Evolutionary conservation across 805 yeast species (phyloP), one percentile per base, ranked within the genome.

Genomic region (Schwanniomyces occidentalis): DNA sequence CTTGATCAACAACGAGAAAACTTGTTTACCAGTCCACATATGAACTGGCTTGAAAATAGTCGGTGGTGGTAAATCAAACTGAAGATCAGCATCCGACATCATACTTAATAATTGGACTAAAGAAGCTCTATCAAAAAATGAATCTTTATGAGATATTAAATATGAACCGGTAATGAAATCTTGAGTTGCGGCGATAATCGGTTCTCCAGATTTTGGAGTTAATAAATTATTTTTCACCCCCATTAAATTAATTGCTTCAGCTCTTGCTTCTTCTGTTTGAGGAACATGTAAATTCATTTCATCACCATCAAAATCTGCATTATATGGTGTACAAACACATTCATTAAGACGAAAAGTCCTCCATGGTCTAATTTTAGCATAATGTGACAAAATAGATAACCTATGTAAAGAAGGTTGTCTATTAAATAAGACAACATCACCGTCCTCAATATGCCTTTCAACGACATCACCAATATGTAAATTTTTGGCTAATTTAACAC

Each of bases 301-400:
- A 65, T 93, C 99, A 65, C 99, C 99, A 63, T 93, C 99, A 58
- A 93, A 93, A 76, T 93, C 99, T 24, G 99, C 99, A 61, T 95
- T 95, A 65, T 93, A 93, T 2, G 99, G 99, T 0, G 99, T 93
- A 69, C 99, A 93, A 7, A 93, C 99, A 82, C 99, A 93, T 63
- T 93, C 98, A 58, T 93, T 93, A 49, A 93, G 73, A 48, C 99
- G 74, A 68, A 93, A 87, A 2, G 99, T 93, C 67, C 99, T 76
- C 98, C 98, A 93, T 0, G 99, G 99, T 54, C 95, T 77, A 50
- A 93, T 82, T 56, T 88, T 90, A 30, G 96, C 99, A 62, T 82
- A 90, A 70, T 93, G 99, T 2, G 97, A 84, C 47, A 93, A 70
- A 63, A 93, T 93, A 2, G 97, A 89, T 32, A 93, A 70, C 59